Percentiles rank a stretch among this genome's conserved stretches.
These are phyloP conservation scores for Cyclotella sp. DNA, from an alignment of 108 stramenopile genomes.

Conservation along the genomic window DNA sequence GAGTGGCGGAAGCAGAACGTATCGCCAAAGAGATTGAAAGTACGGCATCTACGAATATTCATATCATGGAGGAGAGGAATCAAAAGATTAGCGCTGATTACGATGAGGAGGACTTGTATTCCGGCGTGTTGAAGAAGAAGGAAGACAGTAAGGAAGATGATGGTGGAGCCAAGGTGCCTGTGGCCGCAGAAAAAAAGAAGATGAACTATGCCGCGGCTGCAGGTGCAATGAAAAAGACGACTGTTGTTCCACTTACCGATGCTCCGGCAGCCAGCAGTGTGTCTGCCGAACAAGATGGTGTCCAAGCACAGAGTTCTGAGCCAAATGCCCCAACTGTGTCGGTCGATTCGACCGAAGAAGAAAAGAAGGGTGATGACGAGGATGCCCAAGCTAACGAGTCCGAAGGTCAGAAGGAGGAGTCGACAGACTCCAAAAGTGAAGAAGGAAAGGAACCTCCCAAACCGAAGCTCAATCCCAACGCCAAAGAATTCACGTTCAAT, in stretches of 20 bases:
- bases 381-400: slow-evolving; percentile 16
- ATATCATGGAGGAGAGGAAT: slow-evolving; percentile 94
- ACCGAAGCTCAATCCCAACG: slow-evolving; percentile 83
- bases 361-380: slow-evolving; percentile 32
- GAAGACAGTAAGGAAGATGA: slow-evolving; percentile 6
- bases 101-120: slow-evolving; percentile 91
- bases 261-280: slow-evolving; percentile 2
- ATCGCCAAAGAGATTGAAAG: slow-evolving; percentile 92
- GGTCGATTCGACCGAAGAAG: slow-evolving; percentile 11
- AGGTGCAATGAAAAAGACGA: slow-evolving; percentile 41
- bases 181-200: neutral
- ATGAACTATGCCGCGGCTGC: slow-evolving; percentile 61
- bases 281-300: neutral
- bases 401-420: slow-evolving; percentile 41
- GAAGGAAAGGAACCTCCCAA: slow-evolving; percentile 39
- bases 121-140: slow-evolving; percentile 78
- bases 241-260: slow-evolving; percentile 11
- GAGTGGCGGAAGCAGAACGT: slow-evolving; percentile 79
- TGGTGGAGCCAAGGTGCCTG: slow-evolving; percentile 7
- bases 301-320: neutral
- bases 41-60: slow-evolving; percentile 79
- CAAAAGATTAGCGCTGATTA: slow-evolving; percentile 75
- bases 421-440: slow-evolving; percentile 20
- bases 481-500: slow-evolving; percentile 83
- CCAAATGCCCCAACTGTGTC: slow-evolving; percentile 16